Percentiles rank a stretch among this genome's conserved stretches.
Evolutionary conservation across 306 rosid species (phyloP).

Genomic region (Vicia sativa): DNA sequence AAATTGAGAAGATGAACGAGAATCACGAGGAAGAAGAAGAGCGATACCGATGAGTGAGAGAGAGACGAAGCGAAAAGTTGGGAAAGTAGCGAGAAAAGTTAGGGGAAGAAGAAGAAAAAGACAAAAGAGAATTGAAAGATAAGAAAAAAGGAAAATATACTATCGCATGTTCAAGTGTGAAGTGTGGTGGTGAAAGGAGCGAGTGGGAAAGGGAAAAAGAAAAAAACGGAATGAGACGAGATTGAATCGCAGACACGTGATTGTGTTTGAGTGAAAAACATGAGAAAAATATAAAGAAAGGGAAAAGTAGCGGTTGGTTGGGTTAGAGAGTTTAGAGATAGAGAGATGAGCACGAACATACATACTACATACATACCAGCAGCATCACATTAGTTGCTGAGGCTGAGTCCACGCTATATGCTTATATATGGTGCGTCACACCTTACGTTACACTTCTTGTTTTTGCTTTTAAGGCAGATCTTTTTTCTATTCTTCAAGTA

Average conservation of each 20-base stretch:
- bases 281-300: no score
- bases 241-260: background rate
- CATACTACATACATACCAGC: background rate
- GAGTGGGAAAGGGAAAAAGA: background rate
- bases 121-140: background rate
- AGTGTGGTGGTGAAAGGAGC: conserved; percentile 5
- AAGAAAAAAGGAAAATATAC: conserved; percentile 9
- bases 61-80: background rate
- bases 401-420: background rate
- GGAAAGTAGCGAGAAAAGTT: background rate
- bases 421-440: background rate
- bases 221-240: conserved; percentile 7
- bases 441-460: background rate
- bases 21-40: background rate
- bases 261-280: background rate
- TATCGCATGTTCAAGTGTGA: background rate
- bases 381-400: background rate
- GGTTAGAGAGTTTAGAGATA: no score
- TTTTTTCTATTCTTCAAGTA: background rate
- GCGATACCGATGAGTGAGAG: background rate
- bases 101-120: background rate
- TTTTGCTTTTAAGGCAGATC: no score
- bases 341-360: no score
- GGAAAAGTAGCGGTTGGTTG: background rate
- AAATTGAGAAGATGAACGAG: background rate